Base-by-base conservation (phyloP, 768 basidiomycete species). In the Xanthoconium stramineum region DNA sequence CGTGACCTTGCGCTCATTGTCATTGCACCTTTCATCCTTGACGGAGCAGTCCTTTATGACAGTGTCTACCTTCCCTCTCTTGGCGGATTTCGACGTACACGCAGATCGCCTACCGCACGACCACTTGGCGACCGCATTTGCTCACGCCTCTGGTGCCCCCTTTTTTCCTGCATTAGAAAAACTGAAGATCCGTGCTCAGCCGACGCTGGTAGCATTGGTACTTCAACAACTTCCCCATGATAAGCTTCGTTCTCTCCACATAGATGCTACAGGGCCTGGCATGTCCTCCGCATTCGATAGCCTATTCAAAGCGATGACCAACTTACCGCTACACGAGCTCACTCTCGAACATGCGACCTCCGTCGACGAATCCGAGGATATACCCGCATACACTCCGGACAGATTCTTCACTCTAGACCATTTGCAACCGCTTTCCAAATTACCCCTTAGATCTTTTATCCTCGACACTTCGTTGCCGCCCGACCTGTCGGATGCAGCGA, bases 61-160 rank as follows among this genome's bases (percentile, higher is more conserved):
- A 4, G 61, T 80, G 39, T 70, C 72, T 19, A 55, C 56, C 19
- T 74, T 81, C 28, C 75, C 75, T 10, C 39, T 43, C 32, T 73
- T 82, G 53, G 54, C 52, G 20, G 68, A 78, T 40, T 69, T 83
- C 35, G 74, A 80, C 52, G 50, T 82, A 11, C 80, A 83, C 52
- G 77, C 74, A 2, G 68, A 72, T 11, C 72, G 73, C 58, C 58
- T 82, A 29, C 67, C 69, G 24, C 33, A 58, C 6, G 65, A 73
- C 32, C 59, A 62, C 33, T 50, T 63, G 33, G 57, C 56, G 11
- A 17, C 32, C 14, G 51, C 56, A 43, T 44, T 61, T 2, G n/a
- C 49, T 38, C 36, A 43, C 37, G 15, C 32, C 14, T 20, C 10
- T 47, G 51, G 46, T 46, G 11, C 15, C 11, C 17, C 56, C 3